phyloP scores from a whole-genome alignment of 805 yeast species.

The Zygoascus ofunaensis region DNA sequence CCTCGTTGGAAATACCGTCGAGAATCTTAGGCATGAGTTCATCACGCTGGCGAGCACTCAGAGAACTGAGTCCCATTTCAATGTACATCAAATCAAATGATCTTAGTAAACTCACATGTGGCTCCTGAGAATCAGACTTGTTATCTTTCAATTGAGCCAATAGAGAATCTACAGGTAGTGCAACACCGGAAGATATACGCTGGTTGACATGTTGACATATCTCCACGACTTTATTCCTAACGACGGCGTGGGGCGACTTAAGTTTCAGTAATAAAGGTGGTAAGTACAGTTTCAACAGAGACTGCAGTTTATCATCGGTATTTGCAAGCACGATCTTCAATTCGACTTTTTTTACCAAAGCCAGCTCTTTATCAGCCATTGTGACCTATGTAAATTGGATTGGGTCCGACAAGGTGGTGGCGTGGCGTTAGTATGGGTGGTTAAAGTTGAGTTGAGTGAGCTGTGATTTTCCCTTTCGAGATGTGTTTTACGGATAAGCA shows the following conservation, averaged over 20 bases:
- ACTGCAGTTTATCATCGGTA: slow-evolving; percentile 53
- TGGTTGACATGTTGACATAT: slow-evolving; percentile 60
- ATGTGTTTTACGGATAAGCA: background rate
- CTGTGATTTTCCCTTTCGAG: background rate
- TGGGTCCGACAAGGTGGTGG: background rate
- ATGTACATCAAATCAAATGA: slow-evolving; percentile 42
- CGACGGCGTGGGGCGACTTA: slow-evolving; percentile 57
- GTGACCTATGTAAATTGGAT: background rate
- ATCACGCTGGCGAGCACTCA: slow-evolving; percentile 30
- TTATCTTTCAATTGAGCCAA: slow-evolving; percentile 49
- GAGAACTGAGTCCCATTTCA: slow-evolving; percentile 57
- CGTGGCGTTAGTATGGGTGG: background rate
- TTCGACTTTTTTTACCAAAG: slow-evolving; percentile 54
- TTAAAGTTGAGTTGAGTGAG: too few relatives aligned
- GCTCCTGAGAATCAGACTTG: slow-evolving; percentile 8
- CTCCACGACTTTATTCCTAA: slow-evolving; percentile 57
- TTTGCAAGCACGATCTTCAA: slow-evolving; percentile 70
- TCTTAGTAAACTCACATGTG: slow-evolving; percentile 6
- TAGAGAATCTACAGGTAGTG: slow-evolving; percentile 55
- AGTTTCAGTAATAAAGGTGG: slow-evolving; percentile 74
- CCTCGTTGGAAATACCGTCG: slow-evolving; percentile 36
- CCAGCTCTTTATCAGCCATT: slow-evolving; percentile 20
- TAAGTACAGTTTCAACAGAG: slow-evolving; percentile 51
- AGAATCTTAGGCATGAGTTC: slow-evolving; percentile 41
- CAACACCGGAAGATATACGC: slow-evolving; percentile 47